Evolutionary conservation across 2,329 filamentous ascomycete species (phyloP), one percentile per base, ranked within the genome.

Genomic region (Aspergillus alliaceus): DNA sequence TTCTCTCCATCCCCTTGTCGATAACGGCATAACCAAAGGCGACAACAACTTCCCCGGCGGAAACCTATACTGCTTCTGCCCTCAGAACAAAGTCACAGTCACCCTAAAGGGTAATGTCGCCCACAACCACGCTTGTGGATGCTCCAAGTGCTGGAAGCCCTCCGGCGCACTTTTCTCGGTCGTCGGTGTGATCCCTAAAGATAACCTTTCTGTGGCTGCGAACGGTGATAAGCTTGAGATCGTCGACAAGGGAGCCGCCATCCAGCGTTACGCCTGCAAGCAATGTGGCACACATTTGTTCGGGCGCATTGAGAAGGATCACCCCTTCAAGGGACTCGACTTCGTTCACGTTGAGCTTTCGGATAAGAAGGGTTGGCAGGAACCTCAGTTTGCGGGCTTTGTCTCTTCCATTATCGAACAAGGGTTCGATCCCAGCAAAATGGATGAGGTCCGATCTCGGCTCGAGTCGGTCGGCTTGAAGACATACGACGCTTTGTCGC

Each of bases 111-210:
- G 81, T 68, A 84, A 88, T 64, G 82, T 90, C 55, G 76, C 80
- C 2, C 86, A 89, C 78, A 89, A 90, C 78, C 87, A 90, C 74
- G 86, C 84, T 54, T 89, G 87, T 73, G 86, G 86, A 60, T 89
- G 87, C 75, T 88, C 85, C 54, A 87, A 89, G 72, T 89, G 87
- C 81, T 90, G 86, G 86, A 90, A 89, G 73, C 87, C 87, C 5
- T 57, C 72, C 2, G 84, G 84, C 29, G 79, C 85, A 0, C 80
- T 89, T 59, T 89, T 90, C 79, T 83, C 83, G 59, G 67, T 89
- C 63, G 80, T 90, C 48, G 86, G 76, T 57, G 86, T 89, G 53
- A 73, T 89, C 2, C 82, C 87, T 6, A 70, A 72, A 7, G 80
- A 83, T 51, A 77, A 83, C 51, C 59, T 89, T 48, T 66, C 68